Conservation (phyloP, 148 eudicot species). For the Vaccinium macrocarpon region DNA sequence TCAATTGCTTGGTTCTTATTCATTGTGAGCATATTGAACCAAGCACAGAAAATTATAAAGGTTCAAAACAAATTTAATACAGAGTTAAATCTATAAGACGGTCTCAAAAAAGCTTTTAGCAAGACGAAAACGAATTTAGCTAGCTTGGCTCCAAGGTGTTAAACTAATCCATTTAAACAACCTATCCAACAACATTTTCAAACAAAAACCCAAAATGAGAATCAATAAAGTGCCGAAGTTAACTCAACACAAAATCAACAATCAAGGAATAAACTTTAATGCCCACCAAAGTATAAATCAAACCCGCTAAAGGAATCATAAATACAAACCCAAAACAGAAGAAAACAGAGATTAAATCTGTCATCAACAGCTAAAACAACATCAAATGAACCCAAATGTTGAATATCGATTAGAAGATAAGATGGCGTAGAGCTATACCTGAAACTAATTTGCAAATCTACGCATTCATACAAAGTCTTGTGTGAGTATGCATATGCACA, state of each 20-base stretch:
- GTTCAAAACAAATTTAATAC: not conserved
- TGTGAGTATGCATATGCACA: not conserved
- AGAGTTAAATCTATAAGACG: too few species aligned
- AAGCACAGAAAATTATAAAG: not conserved
- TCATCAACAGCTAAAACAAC: not conserved
- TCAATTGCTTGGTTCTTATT: too few species aligned
- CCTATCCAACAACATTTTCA: constrained; percentile 5
- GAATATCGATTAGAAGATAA: not conserved
- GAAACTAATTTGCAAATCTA: constrained; percentile 8
- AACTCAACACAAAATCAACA: not conserved
- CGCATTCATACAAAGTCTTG: constrained; percentile 19
- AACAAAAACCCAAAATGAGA: not conserved
- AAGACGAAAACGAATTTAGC: not conserved
- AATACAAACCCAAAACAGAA: not conserved
- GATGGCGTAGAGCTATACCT: constrained; percentile 24
- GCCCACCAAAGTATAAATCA: not conserved
- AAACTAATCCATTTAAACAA: not conserved
- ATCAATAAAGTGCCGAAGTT: not conserved
- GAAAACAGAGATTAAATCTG: not conserved
- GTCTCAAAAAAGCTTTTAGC: not conserved
- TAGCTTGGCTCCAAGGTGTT: not conserved
- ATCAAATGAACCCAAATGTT: not conserved
- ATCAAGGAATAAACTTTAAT: not conserved
- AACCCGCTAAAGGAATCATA: not conserved
- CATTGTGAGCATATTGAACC: not conserved